These are phyloP conservation scores for Lactarius pseudohatsudake DNA, from an alignment of 768 basidiomycete species.

Conservation along the genomic window DNA sequence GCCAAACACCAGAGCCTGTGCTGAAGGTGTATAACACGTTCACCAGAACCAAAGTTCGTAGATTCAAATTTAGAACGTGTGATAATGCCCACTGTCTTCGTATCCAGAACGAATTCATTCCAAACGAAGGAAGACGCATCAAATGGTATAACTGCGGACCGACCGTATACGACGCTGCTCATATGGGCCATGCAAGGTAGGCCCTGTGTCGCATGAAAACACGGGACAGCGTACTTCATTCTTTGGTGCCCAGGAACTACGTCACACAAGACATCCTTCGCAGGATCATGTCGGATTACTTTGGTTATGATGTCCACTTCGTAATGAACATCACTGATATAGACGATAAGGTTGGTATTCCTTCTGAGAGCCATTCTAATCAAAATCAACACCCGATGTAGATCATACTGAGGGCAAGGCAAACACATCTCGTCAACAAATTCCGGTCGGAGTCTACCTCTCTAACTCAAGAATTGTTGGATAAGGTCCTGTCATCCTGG, in stretches of 20 bases:
- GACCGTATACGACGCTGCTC: conserved; percentile 96
- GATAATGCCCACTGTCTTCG: not conserved
- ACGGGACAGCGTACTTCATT: not conserved
- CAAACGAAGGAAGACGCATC: conserved; percentile 66
- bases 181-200: conserved; percentile 98
- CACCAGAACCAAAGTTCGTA: conserved; percentile 78
- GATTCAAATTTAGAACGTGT: conserved; percentile 14
- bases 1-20: conserved; percentile 55
- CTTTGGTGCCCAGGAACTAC: conserved; percentile 69
- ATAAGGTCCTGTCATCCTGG: conserved; percentile 63
- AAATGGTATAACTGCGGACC: conserved; percentile 99
- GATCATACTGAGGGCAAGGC: conserved; percentile 93
- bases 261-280: conserved; percentile 91
- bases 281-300: conserved; percentile 91
- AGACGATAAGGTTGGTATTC: conserved; percentile 82
- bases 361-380: conserved; percentile 21
- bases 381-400: conserved; percentile 36
- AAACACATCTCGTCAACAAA: conserved; percentile 65
- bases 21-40: conserved; percentile 91
- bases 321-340: conserved; percentile 99
- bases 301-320: conserved; percentile 96
- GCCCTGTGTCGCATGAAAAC: not conserved
- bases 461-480: conserved; percentile 59
- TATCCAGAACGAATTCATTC: conserved; percentile 72
- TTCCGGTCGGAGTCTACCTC: conserved; percentile 54